Evolutionary conservation across 768 basidiomycete species (phyloP).

Genomic region (Gloeophyllum trabeum): DNA sequence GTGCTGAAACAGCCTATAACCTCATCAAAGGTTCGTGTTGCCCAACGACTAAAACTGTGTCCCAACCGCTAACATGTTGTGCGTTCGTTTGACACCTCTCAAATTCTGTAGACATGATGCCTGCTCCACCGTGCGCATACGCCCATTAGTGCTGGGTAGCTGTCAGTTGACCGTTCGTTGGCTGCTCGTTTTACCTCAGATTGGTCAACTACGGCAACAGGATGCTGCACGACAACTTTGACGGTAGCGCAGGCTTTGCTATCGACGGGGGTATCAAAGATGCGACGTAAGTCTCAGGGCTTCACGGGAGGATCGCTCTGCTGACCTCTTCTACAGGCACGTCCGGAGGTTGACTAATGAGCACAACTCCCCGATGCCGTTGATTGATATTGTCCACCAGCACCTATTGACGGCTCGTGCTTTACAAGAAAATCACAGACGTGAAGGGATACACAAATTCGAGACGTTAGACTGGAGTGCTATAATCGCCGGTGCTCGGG

Average conservation of each 20-base stretch:
- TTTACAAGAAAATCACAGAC: constrained; percentile 38
- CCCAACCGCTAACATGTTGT: background rate
- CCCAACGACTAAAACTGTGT: too few species aligned
- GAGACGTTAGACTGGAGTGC: constrained; percentile 76
- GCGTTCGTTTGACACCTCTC: constrained; percentile 1
- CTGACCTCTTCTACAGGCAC: constrained; percentile 27
- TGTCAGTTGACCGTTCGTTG: background rate
- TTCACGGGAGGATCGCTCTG: background rate
- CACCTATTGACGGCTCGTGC: constrained; percentile 74
- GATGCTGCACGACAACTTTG: constrained; percentile 67
- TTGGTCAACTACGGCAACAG: constrained; percentile 48
- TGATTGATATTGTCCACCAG: constrained; percentile 61
- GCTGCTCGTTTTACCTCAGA: too few species aligned
- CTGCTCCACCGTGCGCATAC: constrained; percentile 11
- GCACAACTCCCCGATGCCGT: constrained; percentile 60
- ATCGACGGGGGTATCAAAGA: constrained; percentile 88
- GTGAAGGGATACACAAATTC: constrained; percentile 34
- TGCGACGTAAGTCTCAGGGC: constrained; percentile 34
- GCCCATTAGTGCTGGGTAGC: too few species aligned
- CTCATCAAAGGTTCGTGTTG: constrained; percentile 46
- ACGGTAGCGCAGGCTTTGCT: constrained; percentile 63
- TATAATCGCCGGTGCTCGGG: constrained; percentile 65
- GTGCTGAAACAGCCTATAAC: constrained; percentile 40
- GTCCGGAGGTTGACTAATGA: constrained; percentile 61
- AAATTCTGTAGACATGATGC: constrained; percentile 5